Evolutionary conservation across 1,284 basidiomycete species (phyloP), one percentile per base, ranked within the genome.

Genomic region (Thelephora terrestris): DNA sequence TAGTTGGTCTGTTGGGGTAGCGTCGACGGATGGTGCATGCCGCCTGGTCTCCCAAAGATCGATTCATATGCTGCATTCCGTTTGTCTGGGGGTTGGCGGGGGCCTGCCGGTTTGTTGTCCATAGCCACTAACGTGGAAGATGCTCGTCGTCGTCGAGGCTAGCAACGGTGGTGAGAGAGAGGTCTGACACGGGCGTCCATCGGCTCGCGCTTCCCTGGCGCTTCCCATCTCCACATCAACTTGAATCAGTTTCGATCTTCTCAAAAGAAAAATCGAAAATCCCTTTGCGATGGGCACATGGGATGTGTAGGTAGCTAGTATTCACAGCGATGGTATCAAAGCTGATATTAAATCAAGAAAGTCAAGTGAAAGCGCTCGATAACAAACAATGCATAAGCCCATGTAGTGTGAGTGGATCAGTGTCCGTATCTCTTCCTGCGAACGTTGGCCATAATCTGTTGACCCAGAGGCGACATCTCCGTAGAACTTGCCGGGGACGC

Each of bases 61-160:
- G 81, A 78, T 63, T 88, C 82, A 69, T 86, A 91, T 36, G 87
- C 87, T 50, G 77, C 75, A 61, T 76, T 70, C 49, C 85, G 80
- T 61, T 85, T 85, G 70, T 85, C 82, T 46, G 79, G 79, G 55
- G 78, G 78, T 51, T 47, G 35, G 18, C 82, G 75, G 53, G 83
- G 81, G 48, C 83, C 83, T 55, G 77, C 62, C 45, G 82, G 81
- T 59, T 74, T 74, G 17, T 42, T 25, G 64, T 84, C 81, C 82
- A 85, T 85, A 50, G 50, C 53, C 39, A 18, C 21, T 25, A 25
- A 14, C 12, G 39, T 21, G 10, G 1, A 42, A n/a, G 39, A 20
- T 42, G 5, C 21, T 42, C 39, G 16, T 42, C 23, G 21, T 42
- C 18, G 39, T 42, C 39, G 20, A 23, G 39, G 39, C 20, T 12